phyloP scores from a whole-genome alignment of 495 filamentous ascomycete genomes.

The Tuber aestivum region DNA sequence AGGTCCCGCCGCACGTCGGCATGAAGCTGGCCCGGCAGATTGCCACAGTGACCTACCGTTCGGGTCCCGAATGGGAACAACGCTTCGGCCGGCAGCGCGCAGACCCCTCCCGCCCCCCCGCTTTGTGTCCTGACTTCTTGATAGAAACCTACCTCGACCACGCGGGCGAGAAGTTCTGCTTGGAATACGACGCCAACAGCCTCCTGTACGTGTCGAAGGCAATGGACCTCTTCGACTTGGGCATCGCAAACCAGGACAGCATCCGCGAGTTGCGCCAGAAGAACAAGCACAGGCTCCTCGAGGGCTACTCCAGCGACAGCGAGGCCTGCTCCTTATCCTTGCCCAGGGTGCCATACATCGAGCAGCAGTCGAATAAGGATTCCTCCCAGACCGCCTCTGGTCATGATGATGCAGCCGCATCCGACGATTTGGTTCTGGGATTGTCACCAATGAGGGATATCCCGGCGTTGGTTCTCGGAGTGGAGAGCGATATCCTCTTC shows the following conservation, averaged over 20 bases:
- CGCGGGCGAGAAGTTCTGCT: conserved; percentile 95
- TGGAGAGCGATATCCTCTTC: conserved; percentile 94
- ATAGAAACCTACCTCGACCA: conserved; percentile 99
- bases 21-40: conserved; percentile 99
- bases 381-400: conserved; percentile 1
- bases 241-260: conserved; percentile 56
- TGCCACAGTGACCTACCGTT: conserved; percentile 94
- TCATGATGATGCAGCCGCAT: conserved; percentile 45
- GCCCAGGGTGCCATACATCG: conserved; percentile 77
- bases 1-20: conserved; percentile 82
- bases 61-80: conserved; percentile 95
- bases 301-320: conserved; percentile 36
- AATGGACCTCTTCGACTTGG: conserved; percentile 97
- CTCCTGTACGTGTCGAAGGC: conserved; percentile 95
- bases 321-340: conserved; percentile 71
- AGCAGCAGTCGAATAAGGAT: conserved; percentile 47
- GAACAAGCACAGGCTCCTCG: conserved; percentile 48
- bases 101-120: conserved; percentile 77
- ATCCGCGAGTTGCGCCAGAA: conserved; percentile 50
- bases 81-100: conserved; percentile 85
- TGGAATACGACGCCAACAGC: conserved; percentile 97
- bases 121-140: conserved; percentile 91
- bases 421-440: conserved; percentile 73
- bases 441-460: conserved; percentile 65
- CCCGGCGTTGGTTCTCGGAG: conserved; percentile 81